Evolutionary conservation across 345 rosid genomes (phyloP).

Genomic region (Citrus glauca): DNA sequence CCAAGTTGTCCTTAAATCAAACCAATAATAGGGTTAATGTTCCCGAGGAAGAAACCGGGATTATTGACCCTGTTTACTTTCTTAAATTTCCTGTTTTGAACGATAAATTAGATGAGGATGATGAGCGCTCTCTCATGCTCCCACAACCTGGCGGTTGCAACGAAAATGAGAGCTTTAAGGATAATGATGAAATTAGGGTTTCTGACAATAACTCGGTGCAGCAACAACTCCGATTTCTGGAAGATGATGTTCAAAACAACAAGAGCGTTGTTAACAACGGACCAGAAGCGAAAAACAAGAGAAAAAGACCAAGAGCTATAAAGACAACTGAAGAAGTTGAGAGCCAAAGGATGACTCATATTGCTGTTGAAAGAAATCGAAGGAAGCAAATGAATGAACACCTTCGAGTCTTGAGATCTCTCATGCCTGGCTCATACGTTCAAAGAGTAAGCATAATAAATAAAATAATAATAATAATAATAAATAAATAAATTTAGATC

Average conservation of each 20-base stretch:
- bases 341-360: constrained; percentile 92
- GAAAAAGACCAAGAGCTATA: constrained; percentile 64
- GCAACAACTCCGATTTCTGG: constrained; percentile 42
- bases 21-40: constrained; percentile 23
- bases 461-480: not conserved
- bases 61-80: constrained; percentile 77
- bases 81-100: constrained; percentile 83
- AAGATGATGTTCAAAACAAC: constrained; percentile 33
- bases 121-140: constrained; percentile 23
- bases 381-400: constrained; percentile 97
- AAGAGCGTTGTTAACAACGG: not conserved
- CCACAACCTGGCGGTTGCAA: constrained; percentile 25
- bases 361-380: constrained; percentile 86
- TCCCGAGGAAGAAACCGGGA: constrained; percentile 54
- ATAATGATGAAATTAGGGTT: constrained; percentile 51
- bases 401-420: constrained; percentile 83
- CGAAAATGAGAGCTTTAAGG: constrained; percentile 21
- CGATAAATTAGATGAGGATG: constrained; percentile 36
- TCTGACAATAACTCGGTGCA: constrained; percentile 22
- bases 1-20: constrained; percentile 65
- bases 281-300: constrained; percentile 56
- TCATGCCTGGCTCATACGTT: constrained; percentile 95
- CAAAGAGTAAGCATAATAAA: constrained; percentile 53
- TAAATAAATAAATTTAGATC: too few relatives aligned
- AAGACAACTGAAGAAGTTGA: constrained; percentile 93